Base-by-base conservation (phyloP, 768 basidiomycete species). In the Udeniomyces megalosporus region DNA sequence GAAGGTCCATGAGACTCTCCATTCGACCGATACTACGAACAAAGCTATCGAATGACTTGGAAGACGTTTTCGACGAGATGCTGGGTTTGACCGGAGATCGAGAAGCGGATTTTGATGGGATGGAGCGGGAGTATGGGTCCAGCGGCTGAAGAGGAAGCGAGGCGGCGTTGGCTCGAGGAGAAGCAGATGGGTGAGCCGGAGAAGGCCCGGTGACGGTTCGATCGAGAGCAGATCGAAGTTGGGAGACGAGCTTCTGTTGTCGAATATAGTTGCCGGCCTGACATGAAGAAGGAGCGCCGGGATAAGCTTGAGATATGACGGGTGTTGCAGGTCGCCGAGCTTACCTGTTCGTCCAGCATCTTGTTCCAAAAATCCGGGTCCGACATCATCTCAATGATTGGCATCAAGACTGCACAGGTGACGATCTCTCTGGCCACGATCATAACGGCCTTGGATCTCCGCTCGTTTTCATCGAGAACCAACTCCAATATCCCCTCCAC, bases 291-390 rank as follows among this genome's bases (percentile, higher is more conserved):
- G 45, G 49, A 15, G 20, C 69, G 60, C 10, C 29, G 3, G 10
- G 49, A 49, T 38, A 28, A 11, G 15, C n/a, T 20, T 3, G 14
- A 51, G 6, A 31, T 1, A 12, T 10, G 28, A 15, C 8, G 10
- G 28, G 50, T 4, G 15, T n/a, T 3, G 17, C 1, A 28, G 6
- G 11, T 17, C 5, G 44, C 44, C 24, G 4, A 24, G 77, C 88
- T 74, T 71, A 90, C 92, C 76, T 88, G 81, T 75, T 91, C 84
- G 72, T 96, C 92, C 54, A 96, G 86, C 42, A 82, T 80, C 62
- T 82, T 78, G 75, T 99, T 99, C 91, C 91, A 96, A 67, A 95
- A 95, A 73, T 99, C 95, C 4, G 91, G 88, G 72, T 99, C 95
- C 31, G 86, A 79, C 38, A 96, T 71, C 84, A 93, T 88, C 53